Percentiles rank a stretch among this genome's conserved stretches.
phyloP scores from a whole-genome alignment of 495 filamentous ascomycete genomes.

The Talaromyces stipitatus region DNA sequence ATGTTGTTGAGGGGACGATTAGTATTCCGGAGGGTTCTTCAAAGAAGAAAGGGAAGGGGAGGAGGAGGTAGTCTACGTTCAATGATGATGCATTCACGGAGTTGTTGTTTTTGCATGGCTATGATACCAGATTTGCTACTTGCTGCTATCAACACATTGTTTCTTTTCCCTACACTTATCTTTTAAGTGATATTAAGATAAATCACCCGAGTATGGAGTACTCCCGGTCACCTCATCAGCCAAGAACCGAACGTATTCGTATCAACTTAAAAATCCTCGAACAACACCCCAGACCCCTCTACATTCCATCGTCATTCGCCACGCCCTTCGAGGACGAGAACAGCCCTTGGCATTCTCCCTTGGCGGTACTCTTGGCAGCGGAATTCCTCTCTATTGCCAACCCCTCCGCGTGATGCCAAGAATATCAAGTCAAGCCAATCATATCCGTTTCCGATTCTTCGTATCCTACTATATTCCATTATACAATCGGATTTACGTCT shows the following conservation, averaged over 20 bases:
- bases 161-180: too few relatives aligned
- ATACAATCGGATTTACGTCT: not conserved
- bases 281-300: too few relatives aligned
- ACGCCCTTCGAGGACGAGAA: not conserved
- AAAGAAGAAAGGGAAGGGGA: constrained; percentile 44
- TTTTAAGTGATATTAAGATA: too few relatives aligned
- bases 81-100: not conserved
- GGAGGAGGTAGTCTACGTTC: constrained; percentile 33
- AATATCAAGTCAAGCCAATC: not conserved
- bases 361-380: not conserved
- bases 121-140: not conserved
- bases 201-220: too few relatives aligned
- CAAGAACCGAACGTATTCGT: too few relatives aligned
- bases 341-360: not conserved
- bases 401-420: not conserved
- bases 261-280: too few relatives aligned
- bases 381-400: not conserved
- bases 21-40: constrained; percentile 33
- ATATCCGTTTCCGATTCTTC: not conserved
- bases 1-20: constrained; percentile 50
- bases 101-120: not conserved
- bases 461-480: too few relatives aligned
- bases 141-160: too few relatives aligned
- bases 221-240: too few relatives aligned
- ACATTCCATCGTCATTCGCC: not conserved